A percentile compares a stretch with the other conserved stretches of the same genome.
Conservation (phyloP, 768 basidiomycete genomes). For the Agrocybe chaxingu region DNA sequence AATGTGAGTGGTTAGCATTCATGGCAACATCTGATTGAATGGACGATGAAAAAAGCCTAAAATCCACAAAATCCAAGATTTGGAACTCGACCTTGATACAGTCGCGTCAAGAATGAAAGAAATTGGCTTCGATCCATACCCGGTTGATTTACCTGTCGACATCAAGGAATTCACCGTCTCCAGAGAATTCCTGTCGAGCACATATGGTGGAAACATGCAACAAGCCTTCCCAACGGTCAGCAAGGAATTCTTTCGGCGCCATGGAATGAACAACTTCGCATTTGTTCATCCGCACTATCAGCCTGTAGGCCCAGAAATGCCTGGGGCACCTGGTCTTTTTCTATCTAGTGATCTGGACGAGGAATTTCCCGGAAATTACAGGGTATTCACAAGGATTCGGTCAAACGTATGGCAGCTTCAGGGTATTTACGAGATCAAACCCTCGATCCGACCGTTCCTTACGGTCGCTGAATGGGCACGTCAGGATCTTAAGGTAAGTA, state of each 20-base stretch:
- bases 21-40: background rate
- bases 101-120: background rate
- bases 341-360: constrained; percentile 3
- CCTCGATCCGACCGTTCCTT: constrained; percentile 30
- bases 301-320: constrained; percentile 23
- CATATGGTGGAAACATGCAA: constrained; percentile 22
- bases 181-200: constrained; percentile 13
- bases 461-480: constrained; percentile 23
- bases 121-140: constrained; percentile 1
- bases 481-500: constrained; percentile 14
- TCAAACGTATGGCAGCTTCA: constrained; percentile 27
- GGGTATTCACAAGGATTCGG: constrained; percentile 28
- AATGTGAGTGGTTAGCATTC: constrained; percentile 3
- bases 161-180: constrained; percentile 2
- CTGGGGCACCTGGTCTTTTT: constrained; percentile 27
- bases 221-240: constrained; percentile 15
- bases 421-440: constrained; percentile 30
- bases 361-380: constrained; percentile 26
- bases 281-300: constrained; percentile 22
- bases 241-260: constrained; percentile 11
- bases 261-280: constrained; percentile 27
- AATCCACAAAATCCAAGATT: background rate
- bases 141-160: background rate
- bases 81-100: background rate
- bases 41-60: background rate